A percentile compares a stretch with the other conserved stretches of the same genome.
phyloP scores from a whole-genome alignment of 2,329 filamentous ascomycete species.

The Pestalotiopsis sp. region DNA sequence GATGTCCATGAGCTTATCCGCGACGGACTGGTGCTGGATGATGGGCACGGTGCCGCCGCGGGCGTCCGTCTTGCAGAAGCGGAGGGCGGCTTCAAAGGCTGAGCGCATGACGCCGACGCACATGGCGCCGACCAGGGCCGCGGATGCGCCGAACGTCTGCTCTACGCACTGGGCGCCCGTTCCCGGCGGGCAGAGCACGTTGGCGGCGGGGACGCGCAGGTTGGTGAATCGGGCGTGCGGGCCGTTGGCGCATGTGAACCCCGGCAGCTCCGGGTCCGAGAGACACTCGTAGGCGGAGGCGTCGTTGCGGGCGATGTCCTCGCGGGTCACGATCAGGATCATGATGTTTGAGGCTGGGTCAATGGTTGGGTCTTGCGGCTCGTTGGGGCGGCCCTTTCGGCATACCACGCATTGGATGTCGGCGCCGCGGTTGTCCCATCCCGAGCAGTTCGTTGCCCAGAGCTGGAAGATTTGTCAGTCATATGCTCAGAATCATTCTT shows the following conservation, averaged over 20 bases:
- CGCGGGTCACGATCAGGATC: constrained; percentile 50
- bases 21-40: constrained; percentile 50
- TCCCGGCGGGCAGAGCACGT: constrained; percentile 47
- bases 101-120: constrained; percentile 54
- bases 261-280: constrained; percentile 43
- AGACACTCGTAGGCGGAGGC: constrained; percentile 46
- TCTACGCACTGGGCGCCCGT: constrained; percentile 45
- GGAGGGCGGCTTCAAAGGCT: constrained; percentile 52
- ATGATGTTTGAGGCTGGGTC: constrained; percentile 38
- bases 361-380: not conserved
- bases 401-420: constrained; percentile 55
- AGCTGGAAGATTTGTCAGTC: not conserved
- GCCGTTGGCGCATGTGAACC: constrained; percentile 49
- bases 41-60: constrained; percentile 46
- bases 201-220: constrained; percentile 46
- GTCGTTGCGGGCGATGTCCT: constrained; percentile 45
- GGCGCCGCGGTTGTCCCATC: constrained; percentile 54
- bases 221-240: constrained; percentile 50
- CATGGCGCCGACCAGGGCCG: constrained; percentile 56
- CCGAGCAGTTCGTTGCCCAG: constrained; percentile 56
- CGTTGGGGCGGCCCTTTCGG: constrained; percentile 34
- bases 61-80: constrained; percentile 48
- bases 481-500: not conserved
- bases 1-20: constrained; percentile 52
- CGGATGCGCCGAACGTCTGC: constrained; percentile 42